Evolutionary conservation across 148 eudicot genomes (phyloP).

Genomic region (Nyssa sinensis): DNA sequence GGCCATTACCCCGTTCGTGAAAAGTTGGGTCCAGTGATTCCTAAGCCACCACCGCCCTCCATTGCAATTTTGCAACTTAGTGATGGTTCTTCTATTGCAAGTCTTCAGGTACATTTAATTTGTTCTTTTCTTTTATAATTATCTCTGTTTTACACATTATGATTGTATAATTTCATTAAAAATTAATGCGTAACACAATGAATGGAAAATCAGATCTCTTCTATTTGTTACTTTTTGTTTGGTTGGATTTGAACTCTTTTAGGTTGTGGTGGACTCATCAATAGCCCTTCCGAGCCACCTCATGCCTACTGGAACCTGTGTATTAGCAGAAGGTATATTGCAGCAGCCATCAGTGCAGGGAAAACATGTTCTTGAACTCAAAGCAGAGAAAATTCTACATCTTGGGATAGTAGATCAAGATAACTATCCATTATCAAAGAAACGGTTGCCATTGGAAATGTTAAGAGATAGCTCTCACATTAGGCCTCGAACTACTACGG

Average conservation of each 20-base stretch:
- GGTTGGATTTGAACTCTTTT: conserved; percentile 3
- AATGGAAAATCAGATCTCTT: too few species aligned
- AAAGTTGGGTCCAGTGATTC: conserved; percentile 26
- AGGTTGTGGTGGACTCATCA: conserved; percentile 82
- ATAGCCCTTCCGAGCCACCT: conserved; percentile 52
- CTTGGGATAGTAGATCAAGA: conserved; percentile 72
- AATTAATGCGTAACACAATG: too few species aligned
- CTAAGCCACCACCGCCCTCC: conserved; percentile 42
- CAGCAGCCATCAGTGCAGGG: conserved; percentile 57
- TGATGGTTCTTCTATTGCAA: conserved; percentile 77
- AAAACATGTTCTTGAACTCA: conserved; percentile 67
- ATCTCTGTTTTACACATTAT: too few species aligned
- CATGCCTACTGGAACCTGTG: conserved; percentile 72
- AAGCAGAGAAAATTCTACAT: conserved; percentile 70
- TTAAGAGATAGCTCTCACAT: conserved; percentile 73
- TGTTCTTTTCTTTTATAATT: neutral
- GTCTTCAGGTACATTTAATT: conserved; percentile 58
- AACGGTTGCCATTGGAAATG: conserved; percentile 60
- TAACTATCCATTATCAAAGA: conserved; percentile 78
- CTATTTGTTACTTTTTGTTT: too few species aligned
- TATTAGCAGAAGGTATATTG: conserved; percentile 70
- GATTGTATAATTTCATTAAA: too few species aligned
- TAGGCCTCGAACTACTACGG: conserved; percentile 91
- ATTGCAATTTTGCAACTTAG: conserved; percentile 56
- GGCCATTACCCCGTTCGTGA: conserved; percentile 28